Percentiles rank a stretch among this genome's conserved stretches.
Conservation (phyloP, 2,329 filamentous ascomycete genomes). For the Colletotrichum tropicale region DNA sequence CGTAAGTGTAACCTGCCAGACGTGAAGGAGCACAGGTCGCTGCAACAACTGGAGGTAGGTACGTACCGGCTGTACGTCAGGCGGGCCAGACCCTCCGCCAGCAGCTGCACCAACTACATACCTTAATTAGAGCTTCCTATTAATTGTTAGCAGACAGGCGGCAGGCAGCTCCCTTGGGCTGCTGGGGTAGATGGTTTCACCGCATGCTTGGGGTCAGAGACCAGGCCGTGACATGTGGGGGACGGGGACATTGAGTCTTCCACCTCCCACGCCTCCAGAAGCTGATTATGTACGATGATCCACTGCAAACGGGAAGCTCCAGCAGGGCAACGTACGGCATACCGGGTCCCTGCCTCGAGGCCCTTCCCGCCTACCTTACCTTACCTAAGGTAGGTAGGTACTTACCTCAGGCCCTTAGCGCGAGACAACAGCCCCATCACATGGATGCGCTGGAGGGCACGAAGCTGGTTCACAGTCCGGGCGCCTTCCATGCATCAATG, state of each 20-base stretch:
- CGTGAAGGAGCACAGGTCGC: not conserved
- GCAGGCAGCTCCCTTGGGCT: not conserved
- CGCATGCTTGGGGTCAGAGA: not conserved
- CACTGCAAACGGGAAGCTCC: not conserved
- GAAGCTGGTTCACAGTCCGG: not conserved
- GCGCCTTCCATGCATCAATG: not conserved
- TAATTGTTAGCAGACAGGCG: not conserved
- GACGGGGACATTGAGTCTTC: not conserved
- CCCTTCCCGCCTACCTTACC: not conserved
- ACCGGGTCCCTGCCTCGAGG: not conserved
- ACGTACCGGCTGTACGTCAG: not conserved
- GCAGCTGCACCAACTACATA: not conserved
- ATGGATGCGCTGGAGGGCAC: not conserved
- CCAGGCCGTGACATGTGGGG: not conserved
- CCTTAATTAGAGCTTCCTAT: not conserved
- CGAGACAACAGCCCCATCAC: constrained; percentile 3
- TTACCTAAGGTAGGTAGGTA: not conserved
- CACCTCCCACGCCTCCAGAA: not conserved
- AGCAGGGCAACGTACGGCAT: not conserved
- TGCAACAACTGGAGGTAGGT: not conserved
- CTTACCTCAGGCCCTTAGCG: not conserved
- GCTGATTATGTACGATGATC: not conserved
- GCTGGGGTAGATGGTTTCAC: not conserved
- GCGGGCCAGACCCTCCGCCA: not conserved
- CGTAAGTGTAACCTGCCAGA: not conserved